Percentiles rank a stretch among this genome's conserved stretches.
Conservation (phyloP, 2,329 filamentous ascomycete genomes). For the Hymenoscyphus repandus region DNA sequence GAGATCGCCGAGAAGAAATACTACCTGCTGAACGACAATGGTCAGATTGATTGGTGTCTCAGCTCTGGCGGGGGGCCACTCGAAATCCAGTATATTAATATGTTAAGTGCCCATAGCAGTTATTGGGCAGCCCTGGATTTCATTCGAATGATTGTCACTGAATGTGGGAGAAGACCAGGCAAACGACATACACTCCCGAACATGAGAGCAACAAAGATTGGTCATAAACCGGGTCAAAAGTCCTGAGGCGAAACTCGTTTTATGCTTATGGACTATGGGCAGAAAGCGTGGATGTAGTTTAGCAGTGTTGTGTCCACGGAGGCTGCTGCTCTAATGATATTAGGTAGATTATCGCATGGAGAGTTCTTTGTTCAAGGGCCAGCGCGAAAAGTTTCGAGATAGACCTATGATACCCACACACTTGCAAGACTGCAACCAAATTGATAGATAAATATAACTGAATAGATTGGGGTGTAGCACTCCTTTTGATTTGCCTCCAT, state of each 20-base stretch:
- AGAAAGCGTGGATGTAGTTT: no score
- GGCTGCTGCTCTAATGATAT: no score
- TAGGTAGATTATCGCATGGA: background rate
- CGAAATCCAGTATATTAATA: slow-evolving; percentile 94
- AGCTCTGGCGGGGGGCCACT: slow-evolving; percentile 79
- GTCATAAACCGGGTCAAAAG: slow-evolving; percentile 13
- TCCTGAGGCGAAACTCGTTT: no score
- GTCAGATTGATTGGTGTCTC: slow-evolving; percentile 88
- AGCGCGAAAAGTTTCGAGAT: background rate
- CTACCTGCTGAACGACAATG: slow-evolving; percentile 87
- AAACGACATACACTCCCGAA: slow-evolving; percentile 51
- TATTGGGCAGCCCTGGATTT: slow-evolving; percentile 91
- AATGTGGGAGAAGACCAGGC: slow-evolving; percentile 73
- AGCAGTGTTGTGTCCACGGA: no score
- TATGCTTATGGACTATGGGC: no score
- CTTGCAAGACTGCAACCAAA: slow-evolving; percentile 6
- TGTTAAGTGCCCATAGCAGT: slow-evolving; percentile 90
- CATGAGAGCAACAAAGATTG: slow-evolving; percentile 53
- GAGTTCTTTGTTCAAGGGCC: background rate
- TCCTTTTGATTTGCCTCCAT: background rate
- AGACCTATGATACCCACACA: slow-evolving; percentile 23
- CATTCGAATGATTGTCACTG: slow-evolving; percentile 81
- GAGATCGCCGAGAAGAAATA: slow-evolving; percentile 89
- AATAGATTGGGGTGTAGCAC: background rate
- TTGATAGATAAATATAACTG: background rate